These are phyloP conservation scores for Madurella fahalii DNA, from an alignment of 2,329 filamentous ascomycete species.

Conservation along the genomic window DNA sequence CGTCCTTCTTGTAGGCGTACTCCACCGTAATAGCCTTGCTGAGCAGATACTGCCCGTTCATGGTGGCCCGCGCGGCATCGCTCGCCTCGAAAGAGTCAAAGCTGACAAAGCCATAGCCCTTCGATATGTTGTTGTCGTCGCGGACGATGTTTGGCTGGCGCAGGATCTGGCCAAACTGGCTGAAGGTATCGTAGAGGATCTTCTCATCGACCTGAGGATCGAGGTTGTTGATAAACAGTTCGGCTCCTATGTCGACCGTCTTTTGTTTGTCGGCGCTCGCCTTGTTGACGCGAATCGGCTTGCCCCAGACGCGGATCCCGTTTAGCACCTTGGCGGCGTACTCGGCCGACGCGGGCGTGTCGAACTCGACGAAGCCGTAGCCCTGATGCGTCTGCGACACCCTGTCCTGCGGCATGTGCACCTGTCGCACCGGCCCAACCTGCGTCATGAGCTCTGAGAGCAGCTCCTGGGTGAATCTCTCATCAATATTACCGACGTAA, in stretches of 20 bases:
- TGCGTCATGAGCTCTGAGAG: conserved; percentile 99
- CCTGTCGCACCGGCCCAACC: conserved; percentile 94
- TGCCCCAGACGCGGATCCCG: conserved; percentile 86
- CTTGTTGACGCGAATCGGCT: conserved; percentile 96
- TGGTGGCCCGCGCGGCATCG: conserved; percentile 83
- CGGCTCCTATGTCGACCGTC: conserved; percentile 86
- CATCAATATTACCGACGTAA: conserved; percentile 97
- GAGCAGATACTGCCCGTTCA: conserved; percentile 95
- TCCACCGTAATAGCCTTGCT: conserved; percentile 96
- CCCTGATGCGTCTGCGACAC: conserved; percentile 96
- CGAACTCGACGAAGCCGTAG: conserved; percentile 98
- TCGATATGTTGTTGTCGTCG: conserved; percentile 82
- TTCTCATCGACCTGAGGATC: conserved; percentile 94
- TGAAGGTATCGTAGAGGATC: conserved; percentile 90
- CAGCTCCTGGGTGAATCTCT: conserved; percentile 83
- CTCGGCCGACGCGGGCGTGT: conserved; percentile 89
- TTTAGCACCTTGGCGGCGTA: conserved; percentile 98
- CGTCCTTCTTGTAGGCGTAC: conserved; percentile 99
- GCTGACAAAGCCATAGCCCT: conserved; percentile 94
- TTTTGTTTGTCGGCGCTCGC: conserved; percentile 88
- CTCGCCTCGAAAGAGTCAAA: conserved; percentile 92
- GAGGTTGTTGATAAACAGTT: conserved; percentile 94
- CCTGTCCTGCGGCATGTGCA: conserved; percentile 96
- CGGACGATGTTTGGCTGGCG: conserved; percentile 86
- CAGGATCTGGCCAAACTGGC: conserved; percentile 82